Base-by-base conservation (phyloP, 441 rosid species). In the Populus hybrid region DNA sequence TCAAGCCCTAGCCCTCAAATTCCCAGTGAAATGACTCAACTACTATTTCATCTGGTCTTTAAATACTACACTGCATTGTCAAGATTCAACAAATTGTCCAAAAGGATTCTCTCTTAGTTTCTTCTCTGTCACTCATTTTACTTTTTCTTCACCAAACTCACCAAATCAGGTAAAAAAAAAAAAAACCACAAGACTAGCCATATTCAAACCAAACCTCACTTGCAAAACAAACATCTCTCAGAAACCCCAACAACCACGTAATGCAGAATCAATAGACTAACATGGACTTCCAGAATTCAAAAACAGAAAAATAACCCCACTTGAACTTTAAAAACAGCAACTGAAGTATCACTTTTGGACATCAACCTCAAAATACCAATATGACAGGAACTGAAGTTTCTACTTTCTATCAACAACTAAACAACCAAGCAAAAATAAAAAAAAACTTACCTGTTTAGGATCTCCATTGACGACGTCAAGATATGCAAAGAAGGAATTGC, bases 191-290 rank as follows among this genome's bases (percentile, higher is more conserved):
- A 68, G 76, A 71, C 71, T 14, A 35, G 71, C 80, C 66, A 72
- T 63, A 82, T 86, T 89, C 89, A 85, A 89, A 89, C 94, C 94
- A 87, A 90, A 89, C 94, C 82, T 86, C 85, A 81, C 90, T 84
- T 85, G 79, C 84, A 88, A 84, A 81, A 74, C 87, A 88, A 84
- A 79, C 83, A 83, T 74, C 63, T 85, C 74, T 77, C 68, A 69
- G 35, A 76, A 75, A 53, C 77, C 68, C 64, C 82, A 84, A 79
- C 86, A 68, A 77, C 82, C 86, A 33, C 24, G 50, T 7, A 45
- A 45, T 45, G 56, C 56, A 45, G 56, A 14, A 45, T 45, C 18
- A 11, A 12, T 45, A 45, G 56, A 45, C 6, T 14, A 14, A 14
- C 11, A 33, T 7, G 16, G 50, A 35, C 64, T 59, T 59, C 24